Base-by-base conservation (phyloP, 2,329 filamentous ascomycete species). In the Mollisiaceae sp. region DNA sequence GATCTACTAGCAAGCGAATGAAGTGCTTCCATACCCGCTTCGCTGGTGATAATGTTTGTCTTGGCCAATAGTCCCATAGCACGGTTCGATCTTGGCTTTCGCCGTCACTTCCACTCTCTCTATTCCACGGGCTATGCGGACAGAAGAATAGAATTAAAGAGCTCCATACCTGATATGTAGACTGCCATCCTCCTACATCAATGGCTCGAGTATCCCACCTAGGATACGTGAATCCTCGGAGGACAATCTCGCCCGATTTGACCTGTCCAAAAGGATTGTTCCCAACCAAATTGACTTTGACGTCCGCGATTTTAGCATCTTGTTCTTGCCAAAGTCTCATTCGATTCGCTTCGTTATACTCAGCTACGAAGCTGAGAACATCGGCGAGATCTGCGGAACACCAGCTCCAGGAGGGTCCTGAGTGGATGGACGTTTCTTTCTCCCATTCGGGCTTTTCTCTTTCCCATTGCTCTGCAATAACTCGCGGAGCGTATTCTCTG, bases 401-500 rank as follows among this genome's bases (percentile, higher is more conserved):
- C 62, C 62, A 64, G 39, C 62, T 64, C 62, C 62, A 64, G 0
- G 45, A 56, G 5, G 62, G 62, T 24, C 56, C 62, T 47, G 41
- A 27, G 3, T 56, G 38, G 15, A 2, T 43, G 8, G 32, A 27
- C 8, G 11, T 20, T 14, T 39, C 22, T 18, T 56, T 24, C 27
- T 64, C 62, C 57, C 62, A 64, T 24, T 64, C 50, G 15, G 57
- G 62, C 3, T 32, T 60, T n/a, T 59, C 22, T 2, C 8, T 32
- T 57, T 60, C 43, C 20, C n/a, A 57, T 20, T 24, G 38, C 3
- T 47, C 50, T 22, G 39, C 39, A 14, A 62, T 62, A 22, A 27
- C 9, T 14, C 56, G 15, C 3, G 36, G 39, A 15, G 54, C 62
- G n/a, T 36, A 15, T 36, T 59, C 50, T 58, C 36, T 47, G 2